Base-by-base conservation (phyloP, 768 basidiomycete species). In the Mrakia hoshinonis region DNA sequence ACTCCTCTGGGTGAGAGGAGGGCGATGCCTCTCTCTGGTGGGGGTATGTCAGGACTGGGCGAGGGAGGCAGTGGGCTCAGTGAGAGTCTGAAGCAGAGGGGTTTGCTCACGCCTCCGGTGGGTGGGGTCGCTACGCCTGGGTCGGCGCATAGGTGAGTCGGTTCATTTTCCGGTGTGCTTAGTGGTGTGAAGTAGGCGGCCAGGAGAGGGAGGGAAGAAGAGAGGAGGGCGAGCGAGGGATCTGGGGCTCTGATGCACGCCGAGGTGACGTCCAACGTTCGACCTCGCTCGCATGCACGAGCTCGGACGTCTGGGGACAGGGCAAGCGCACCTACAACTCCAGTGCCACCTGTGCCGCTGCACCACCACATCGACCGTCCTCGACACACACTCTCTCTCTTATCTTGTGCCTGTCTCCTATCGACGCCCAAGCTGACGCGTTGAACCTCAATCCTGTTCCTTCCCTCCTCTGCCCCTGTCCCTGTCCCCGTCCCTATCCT, bases 81-180 rank as follows among this genome's bases (percentile, higher is more conserved):
- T n/a, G 26, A 29, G 58, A 61, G 58, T 61, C 58, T 61, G 13
- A 31, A 61, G 20, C 58, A 61, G 58, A 61, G 13, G 34, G 36
- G 12, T 10, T 18, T 51, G 58, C 34, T 61, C 20, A 36, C 31
- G 31, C 31, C 58, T 11, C 31, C 31, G 6, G 58, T 22, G 13
- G 58, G 31, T 15, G 58, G 36, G 22, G 58, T n/a, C 15, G 20
- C 22, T 4, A 61, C 58, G 18, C 58, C 58, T 9, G 34, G 34
- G 11, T 61, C 58, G 43, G 15, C 43, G 43, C 43, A 43, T 43
- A 15, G 43, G 43, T 7, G 43, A 43, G 43, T 15, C 6, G 43
- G 43, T 43, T 15, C 6, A 43, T 43, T n/a, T n/a, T n/a, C n/a
- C n/a, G n/a, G n/a, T n/a, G n/a, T n/a, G n/a, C n/a, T n/a, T n/a